phyloP scores from a whole-genome alignment of 345 rosid species.

The Salix exigua region DNA sequence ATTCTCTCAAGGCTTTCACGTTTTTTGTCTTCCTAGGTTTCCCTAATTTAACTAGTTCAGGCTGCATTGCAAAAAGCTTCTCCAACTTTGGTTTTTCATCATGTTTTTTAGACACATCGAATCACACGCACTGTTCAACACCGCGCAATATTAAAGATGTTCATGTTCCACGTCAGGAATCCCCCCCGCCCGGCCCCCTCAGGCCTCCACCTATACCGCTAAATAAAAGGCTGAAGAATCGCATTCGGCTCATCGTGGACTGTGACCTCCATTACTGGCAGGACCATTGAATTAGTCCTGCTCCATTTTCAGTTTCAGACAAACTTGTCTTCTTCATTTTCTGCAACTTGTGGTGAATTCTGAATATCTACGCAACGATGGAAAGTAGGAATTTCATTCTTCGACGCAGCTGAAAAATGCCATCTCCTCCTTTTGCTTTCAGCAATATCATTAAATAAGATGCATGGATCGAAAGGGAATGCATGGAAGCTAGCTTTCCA shows the following conservation, averaged over 20 bases:
- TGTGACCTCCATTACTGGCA: conserved; percentile 5
- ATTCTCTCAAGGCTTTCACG: no score
- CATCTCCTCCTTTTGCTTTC: background rate
- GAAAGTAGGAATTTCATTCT: background rate
- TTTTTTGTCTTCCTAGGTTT: no score
- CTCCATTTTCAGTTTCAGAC: background rate
- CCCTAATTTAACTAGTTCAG: no score
- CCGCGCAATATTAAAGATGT: background rate
- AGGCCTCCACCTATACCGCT: background rate
- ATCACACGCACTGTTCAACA: background rate
- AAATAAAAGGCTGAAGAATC: background rate
- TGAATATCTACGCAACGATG: background rate
- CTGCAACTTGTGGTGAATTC: background rate
- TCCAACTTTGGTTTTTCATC: no score
- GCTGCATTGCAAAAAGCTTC: no score
- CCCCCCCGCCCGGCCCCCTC: no score
- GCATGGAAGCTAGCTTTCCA: no score
- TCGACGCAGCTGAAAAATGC: background rate
- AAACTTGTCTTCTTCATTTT: background rate
- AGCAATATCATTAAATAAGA: background rate
- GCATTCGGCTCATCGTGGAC: background rate
- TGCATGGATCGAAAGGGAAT: no score
- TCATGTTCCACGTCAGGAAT: background rate
- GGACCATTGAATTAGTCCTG: background rate
- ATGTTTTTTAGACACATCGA: no score